These are phyloP conservation scores for Carpinus fangiana DNA, from an alignment of 306 rosid species.

Conservation along the genomic window DNA sequence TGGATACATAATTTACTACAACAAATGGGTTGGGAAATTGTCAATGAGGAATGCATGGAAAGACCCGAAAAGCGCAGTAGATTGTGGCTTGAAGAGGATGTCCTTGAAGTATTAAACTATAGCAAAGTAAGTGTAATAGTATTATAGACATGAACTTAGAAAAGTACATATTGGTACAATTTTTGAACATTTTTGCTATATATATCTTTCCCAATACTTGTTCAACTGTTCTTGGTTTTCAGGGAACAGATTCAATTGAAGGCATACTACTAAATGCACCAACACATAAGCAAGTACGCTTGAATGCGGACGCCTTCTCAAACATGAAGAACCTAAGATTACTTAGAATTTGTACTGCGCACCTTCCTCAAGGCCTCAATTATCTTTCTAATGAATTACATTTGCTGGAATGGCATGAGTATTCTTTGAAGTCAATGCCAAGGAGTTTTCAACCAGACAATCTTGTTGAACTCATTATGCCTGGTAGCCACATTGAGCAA, in stretches of 20 bases:
- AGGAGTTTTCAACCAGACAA: not conserved
- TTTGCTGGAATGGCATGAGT: slow-evolving; percentile 24
- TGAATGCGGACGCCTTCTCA: slow-evolving; percentile 25
- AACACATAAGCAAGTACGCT: not conserved
- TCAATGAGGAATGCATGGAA: slow-evolving; percentile 3
- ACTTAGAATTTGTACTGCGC: slow-evolving; percentile 17
- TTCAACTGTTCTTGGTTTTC: not conserved
- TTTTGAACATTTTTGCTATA: not conserved
- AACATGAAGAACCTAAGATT: slow-evolving; percentile 20
- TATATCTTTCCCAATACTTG: not conserved
- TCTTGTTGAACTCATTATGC: slow-evolving; percentile 31
- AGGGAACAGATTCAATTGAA: slow-evolving; percentile 22
- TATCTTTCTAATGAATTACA: slow-evolving; percentile 29
- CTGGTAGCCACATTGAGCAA: not conserved
- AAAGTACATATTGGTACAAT: not conserved
- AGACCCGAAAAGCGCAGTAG: slow-evolving; percentile 12
- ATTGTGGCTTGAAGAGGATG: slow-evolving; percentile 14
- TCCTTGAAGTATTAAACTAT: slow-evolving; percentile 1
- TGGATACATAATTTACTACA: slow-evolving; percentile 23
- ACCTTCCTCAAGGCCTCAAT: slow-evolving; percentile 2
- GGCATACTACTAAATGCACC: slow-evolving; percentile 14
- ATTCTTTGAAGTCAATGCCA: slow-evolving; percentile 17
- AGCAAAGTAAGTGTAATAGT: not conserved
- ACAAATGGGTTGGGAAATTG: slow-evolving; percentile 23
- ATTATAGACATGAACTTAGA: not conserved